Percentiles rank a stretch among this genome's conserved stretches.
Conservation (phyloP, 108 stramenopile species). For the Skeletonema potamos region DNA sequence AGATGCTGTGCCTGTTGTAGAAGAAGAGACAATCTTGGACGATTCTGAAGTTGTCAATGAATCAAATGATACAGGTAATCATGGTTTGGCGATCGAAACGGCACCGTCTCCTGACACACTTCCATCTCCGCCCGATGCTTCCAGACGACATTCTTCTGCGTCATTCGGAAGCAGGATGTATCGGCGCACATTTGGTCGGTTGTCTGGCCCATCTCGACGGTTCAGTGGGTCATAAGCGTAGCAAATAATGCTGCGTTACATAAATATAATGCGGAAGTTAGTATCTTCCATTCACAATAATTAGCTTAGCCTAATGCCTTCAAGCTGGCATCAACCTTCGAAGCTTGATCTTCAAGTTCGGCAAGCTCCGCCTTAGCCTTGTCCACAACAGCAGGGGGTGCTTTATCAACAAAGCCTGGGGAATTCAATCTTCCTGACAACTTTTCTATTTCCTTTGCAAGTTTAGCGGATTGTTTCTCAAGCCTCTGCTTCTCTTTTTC, state of each 20-base stretch:
- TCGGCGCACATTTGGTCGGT: constrained; percentile 33
- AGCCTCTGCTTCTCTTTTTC: constrained; percentile 83
- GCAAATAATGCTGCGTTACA: not conserved
- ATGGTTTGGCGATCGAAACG: not conserved
- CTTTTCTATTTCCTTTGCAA: constrained; percentile 77
- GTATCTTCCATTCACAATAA: not conserved
- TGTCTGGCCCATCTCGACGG: constrained; percentile 6
- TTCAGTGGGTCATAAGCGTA: not conserved
- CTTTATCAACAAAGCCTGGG: constrained; percentile 88
- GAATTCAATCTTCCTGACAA: constrained; percentile 72
- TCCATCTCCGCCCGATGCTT: not conserved
- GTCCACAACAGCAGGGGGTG: constrained; percentile 80
- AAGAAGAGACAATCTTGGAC: not conserved
- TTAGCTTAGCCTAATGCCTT: constrained; percentile 15
- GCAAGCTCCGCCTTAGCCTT: constrained; percentile 77
- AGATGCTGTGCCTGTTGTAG: not conserved
- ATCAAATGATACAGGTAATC: not conserved
- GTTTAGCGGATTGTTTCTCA: constrained; percentile 79
- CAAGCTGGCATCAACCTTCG: constrained; percentile 55
- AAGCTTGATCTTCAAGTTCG: constrained; percentile 84
- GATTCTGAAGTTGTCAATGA: not conserved
- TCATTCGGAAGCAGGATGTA: constrained; percentile 32
- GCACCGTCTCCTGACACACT: not conserved
- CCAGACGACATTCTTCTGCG: constrained; percentile 4
- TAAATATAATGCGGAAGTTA: not conserved